Evolutionary conservation across 2,329 filamentous ascomycete genomes (phyloP).

Genomic region (Ophiostoma angusticollis): DNA sequence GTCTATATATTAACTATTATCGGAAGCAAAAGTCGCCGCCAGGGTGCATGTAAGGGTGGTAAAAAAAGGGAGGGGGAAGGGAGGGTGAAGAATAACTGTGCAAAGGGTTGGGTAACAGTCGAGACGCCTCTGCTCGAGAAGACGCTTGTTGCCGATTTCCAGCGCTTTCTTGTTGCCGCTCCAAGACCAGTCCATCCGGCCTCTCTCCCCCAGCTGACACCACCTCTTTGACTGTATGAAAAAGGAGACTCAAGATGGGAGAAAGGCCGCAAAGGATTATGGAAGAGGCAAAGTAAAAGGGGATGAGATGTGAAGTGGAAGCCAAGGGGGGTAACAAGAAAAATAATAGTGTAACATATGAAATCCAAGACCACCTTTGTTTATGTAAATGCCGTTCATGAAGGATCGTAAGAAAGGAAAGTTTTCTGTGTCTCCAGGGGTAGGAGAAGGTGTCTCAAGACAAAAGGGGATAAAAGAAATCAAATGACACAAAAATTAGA

Average conservation of each 20-base stretch:
- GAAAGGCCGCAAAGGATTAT: not conserved
- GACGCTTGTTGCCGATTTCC: no score
- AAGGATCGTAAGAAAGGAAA: constrained; percentile 44
- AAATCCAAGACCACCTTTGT: constrained; percentile 16
- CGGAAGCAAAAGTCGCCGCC: constrained; percentile 12
- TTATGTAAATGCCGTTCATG: constrained; percentile 24
- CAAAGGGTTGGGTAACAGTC: no score
- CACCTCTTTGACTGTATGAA: no score
- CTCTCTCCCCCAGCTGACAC: no score
- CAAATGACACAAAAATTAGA: not conserved
- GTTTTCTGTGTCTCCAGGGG: not conserved
- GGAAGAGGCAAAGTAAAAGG: constrained; percentile 2
- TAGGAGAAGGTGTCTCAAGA: not conserved
- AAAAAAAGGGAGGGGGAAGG: constrained; percentile 1
- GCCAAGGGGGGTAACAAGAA: not conserved
- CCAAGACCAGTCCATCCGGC: no score
- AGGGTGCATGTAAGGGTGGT: constrained; percentile 5
- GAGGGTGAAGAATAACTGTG: no score
- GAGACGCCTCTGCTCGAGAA: no score
- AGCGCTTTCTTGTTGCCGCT: no score
- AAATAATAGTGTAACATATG: constrained; percentile 7
- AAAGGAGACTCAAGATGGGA: no score
- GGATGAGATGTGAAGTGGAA: not conserved
- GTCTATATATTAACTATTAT: constrained; percentile 14
- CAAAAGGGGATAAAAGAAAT: not conserved